Percentiles rank a stretch among this genome's conserved stretches.
Conservation (phyloP, 208 protist genomes). For the Leishmania amazonensis region DNA sequence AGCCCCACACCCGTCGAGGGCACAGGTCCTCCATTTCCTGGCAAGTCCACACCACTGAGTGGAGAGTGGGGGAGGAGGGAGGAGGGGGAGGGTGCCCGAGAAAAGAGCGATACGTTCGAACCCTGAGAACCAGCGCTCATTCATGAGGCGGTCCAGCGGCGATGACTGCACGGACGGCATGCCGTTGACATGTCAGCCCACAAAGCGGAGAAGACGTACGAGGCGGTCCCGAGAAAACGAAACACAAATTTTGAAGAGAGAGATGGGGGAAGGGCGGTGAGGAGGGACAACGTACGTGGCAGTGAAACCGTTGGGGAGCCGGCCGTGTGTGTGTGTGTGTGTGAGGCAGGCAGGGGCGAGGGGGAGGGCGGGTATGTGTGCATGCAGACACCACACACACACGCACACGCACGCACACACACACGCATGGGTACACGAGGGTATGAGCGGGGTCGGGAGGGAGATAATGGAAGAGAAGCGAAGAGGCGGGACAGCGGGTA, state of each 20-base stretch:
- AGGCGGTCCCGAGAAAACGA: background rate
- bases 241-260: background rate
- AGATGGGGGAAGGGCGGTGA: background rate
- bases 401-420: background rate
- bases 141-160: no score
- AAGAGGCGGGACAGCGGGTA: background rate
- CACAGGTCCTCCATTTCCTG: conserved; percentile 34
- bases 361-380: background rate
- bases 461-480: conserved; percentile 1
- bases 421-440: background rate
- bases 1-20: conserved; percentile 39
- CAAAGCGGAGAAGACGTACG: background rate
- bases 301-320: background rate
- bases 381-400: background rate
- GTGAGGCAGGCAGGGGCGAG: no score
- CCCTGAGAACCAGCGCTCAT: background rate
- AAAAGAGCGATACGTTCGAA: background rate
- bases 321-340: background rate
- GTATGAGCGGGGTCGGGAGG: background rate
- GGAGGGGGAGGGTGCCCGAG: background rate
- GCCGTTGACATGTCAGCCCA: background rate
- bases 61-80: no score
- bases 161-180: background rate
- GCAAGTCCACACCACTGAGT: background rate
- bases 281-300: background rate